Evolutionary conservation across 2,329 filamentous ascomycete genomes (phyloP).

Genomic region (Nemania abortiva): DNA sequence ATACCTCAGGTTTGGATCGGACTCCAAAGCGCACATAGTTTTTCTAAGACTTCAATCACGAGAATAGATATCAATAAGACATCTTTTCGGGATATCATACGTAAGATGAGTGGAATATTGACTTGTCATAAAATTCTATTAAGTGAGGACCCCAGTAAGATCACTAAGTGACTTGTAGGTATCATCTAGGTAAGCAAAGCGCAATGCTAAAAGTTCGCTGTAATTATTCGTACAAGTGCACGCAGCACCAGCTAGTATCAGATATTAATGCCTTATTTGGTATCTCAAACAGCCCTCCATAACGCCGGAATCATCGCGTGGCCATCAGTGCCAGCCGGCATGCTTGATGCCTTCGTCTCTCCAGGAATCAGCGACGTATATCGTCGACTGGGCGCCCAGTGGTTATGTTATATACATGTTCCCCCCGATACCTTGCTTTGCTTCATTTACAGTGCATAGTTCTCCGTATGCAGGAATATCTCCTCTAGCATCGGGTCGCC

Average conservation of each 20-base stretch:
- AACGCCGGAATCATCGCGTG: conserved; percentile 37
- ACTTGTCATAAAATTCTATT: conserved; percentile 20
- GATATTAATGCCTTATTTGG: conserved; percentile 29
- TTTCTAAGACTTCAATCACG: too few species aligned
- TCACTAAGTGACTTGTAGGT: conserved; percentile 18
- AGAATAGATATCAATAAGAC: too few species aligned
- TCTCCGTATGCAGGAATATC: conserved; percentile 94
- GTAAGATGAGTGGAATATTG: background rate
- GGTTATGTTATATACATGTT: conserved; percentile 39
- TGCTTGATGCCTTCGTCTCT: background rate
- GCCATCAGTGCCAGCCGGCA: conserved; percentile 20
- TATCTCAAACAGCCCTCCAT: conserved; percentile 33
- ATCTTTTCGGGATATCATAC: conserved; percentile 7
- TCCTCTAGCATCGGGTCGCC: conserved; percentile 82
- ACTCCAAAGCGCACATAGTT: too few species aligned
- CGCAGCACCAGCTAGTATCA: conserved; percentile 6
- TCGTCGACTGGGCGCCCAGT: conserved; percentile 6
- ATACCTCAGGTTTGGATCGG: too few species aligned
- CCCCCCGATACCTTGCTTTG: conserved; percentile 3
- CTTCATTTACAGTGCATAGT: conserved; percentile 79
- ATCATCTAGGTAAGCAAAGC: conserved; percentile 25
- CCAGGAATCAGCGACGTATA: conserved; percentile 3
- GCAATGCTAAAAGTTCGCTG: conserved; percentile 7
- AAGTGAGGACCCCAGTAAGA: conserved; percentile 8
- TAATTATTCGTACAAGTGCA: conserved; percentile 30